Evolutionary conservation across 2,329 filamentous ascomycete species (phyloP), one percentile per base, ranked within the genome.

Genomic region (Diaporthe vaccinii): DNA sequence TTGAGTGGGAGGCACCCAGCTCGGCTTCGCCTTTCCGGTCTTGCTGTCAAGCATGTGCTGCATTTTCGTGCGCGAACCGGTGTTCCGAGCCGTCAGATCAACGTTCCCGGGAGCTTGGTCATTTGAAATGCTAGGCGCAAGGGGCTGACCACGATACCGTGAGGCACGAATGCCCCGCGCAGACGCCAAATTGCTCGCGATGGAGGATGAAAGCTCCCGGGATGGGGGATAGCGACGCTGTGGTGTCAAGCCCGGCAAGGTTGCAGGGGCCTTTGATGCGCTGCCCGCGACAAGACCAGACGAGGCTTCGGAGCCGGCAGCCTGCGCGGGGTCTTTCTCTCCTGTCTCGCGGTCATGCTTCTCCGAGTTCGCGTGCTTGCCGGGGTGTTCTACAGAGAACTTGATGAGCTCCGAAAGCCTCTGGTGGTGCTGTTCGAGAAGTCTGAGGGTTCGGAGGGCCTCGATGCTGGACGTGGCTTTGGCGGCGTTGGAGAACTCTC

Each of bases 381-480:
- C 82, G 53, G 90, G 87, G 74, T 88, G 86, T 72, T 89, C 89
- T 82, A 88, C 85, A 51, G 94, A 93, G 58, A 93, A 90, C 80
- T 93, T 93, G 78, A 98, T 90, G 57, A 98, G 91, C 78, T 93
- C 91, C 22, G 96, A 95, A 17, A 98, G 92, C 77, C 92, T 92
- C 78, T 92, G 91, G 83, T 99, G 97, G 83, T 99, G 95, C 77
- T 94, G 90, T 84, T 98, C 95, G 75, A 99, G 92, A 3, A 98
- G 90, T 78, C 90, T 91, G 76, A 99, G 87, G 14, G 96, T 97
- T 71, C 97, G 92, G 68, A 98, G 85, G 20, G 96, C 96, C 88
- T 98, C 89, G 77, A 89, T 82, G 81, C 88, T 90, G 55, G 87
- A 88, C 10, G 95, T 98, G 65, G 86, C 89, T 76, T 91, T 90